Evolutionary conservation across 805 yeast genomes (phyloP), one percentile per base, ranked within the genome.

Genomic region (Kurtzmaniella fragi): DNA sequence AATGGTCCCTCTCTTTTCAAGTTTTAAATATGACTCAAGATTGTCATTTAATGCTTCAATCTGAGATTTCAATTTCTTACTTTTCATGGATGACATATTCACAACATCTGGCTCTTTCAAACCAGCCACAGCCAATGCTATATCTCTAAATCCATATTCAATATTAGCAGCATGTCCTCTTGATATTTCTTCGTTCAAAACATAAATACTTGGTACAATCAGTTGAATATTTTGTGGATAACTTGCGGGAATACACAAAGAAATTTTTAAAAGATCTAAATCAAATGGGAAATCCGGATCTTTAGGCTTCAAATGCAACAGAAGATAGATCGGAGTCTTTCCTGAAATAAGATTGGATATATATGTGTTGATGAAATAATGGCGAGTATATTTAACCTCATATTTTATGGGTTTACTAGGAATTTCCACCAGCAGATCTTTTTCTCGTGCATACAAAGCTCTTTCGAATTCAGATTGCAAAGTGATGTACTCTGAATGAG

Each of bases 251-350:
- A 84, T 63, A 29, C 67, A 57, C 26, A 84, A 54, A 33, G 76
- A 71, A 26, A 83, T 50, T 36, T 73, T 70, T 40, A 84, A 63
- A n/a, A 54, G 49, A 2, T 70, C 71, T 25, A 84, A 56, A 39
- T 80, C 87, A 50, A 69, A 83, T 0, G 89, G 83, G 52, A 84
- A 84, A 33, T 82, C 84, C 0, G 89, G 89, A 52, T 82, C 90
- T 0, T 81, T 67, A 0, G 90, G 90, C 15, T 48, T 50, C 34
- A 78, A 42, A 26, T 66, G 45, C 44, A 77, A 67, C 11, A 77
- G 64, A 12, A 77, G 38, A 42, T 74, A 73, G 4, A 71, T 48
- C 23, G 43, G 32, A 15, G n/a, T 30, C 4, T 33, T 33, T 13
- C 30, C 39, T 11, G 33, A n/a, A 3, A 36, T 36, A 12, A 17